Conservation (phyloP, 192 early-diverging fungal genomes). For the Dissophora ornata region DNA sequence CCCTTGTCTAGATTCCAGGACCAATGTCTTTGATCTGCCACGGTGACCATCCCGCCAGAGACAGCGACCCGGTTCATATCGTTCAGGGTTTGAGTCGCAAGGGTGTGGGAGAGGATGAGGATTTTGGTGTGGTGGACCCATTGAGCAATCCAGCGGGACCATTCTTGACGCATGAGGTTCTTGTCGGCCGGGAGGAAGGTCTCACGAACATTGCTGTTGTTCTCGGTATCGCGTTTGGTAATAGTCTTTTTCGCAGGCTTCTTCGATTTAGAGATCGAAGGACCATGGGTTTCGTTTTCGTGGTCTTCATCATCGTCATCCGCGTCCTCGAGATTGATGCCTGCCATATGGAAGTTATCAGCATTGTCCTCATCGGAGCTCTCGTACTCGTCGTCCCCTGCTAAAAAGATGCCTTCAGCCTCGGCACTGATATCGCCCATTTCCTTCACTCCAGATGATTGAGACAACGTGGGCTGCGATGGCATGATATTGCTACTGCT, state of each 20-base stretch:
- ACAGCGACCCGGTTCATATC: constrained; percentile 37
- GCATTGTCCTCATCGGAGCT: constrained; percentile 1
- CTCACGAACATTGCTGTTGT: constrained; percentile 3
- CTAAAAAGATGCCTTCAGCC: constrained; percentile 7
- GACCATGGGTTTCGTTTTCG: background rate
- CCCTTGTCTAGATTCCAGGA: constrained; percentile 45
- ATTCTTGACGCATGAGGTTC: constrained; percentile 32
- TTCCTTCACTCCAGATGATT: too few species aligned
- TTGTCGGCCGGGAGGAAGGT: constrained; percentile 35
- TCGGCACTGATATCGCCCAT: too few species aligned
- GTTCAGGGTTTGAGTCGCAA: constrained; percentile 12
- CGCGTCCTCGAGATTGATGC: background rate
- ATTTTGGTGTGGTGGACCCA: constrained; percentile 42
- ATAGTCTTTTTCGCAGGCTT: too few species aligned
- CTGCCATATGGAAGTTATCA: background rate
- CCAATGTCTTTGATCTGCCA: constrained; percentile 34
- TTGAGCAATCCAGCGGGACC: constrained; percentile 49
- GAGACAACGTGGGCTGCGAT: too few species aligned
- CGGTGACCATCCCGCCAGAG: too few species aligned
- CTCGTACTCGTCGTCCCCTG: constrained; percentile 2
- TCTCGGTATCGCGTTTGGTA: background rate
- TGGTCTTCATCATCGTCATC: constrained; percentile 15
- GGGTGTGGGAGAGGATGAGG: constrained; percentile 28
- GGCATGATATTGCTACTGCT: too few species aligned
- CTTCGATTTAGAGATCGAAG: too few species aligned